Conservation (phyloP, 139 green algal species). For the Spirogloea muscicola region DNA sequence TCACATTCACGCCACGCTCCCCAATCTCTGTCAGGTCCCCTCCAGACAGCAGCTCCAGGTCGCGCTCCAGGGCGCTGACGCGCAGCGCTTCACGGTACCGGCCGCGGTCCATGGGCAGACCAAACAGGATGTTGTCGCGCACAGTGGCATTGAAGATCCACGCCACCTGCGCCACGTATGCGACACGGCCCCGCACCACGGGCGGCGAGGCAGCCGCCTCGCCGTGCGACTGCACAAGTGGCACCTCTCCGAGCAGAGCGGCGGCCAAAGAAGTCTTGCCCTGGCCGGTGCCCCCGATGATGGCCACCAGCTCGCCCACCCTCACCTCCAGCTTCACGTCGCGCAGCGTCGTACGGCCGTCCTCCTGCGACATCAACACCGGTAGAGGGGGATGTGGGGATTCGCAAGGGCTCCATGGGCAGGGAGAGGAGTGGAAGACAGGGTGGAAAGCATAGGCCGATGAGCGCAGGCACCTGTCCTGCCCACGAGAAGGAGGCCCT, state of each 20-base stretch:
- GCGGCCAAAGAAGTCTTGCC: constrained; percentile 41
- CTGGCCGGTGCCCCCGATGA: constrained; percentile 66
- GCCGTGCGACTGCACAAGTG: constrained; percentile 1
- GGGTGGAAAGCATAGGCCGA: neutral
- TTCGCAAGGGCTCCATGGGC: neutral
- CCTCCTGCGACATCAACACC: constrained; percentile 2
- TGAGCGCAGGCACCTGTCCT: no score
- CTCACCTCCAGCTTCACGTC: constrained; percentile 61
- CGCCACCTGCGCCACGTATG: constrained; percentile 44
- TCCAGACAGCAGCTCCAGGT: constrained; percentile 62
- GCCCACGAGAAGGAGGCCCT: constrained; percentile 35
- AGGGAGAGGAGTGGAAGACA: neutral
- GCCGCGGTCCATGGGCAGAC: constrained; percentile 35
- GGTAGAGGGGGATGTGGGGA: neutral
- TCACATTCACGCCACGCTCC: constrained; percentile 64
- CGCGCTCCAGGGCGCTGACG: constrained; percentile 42
- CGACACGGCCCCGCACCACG: constrained; percentile 17
- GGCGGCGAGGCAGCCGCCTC: no score
- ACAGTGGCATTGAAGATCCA: constrained; percentile 61
- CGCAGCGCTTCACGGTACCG: constrained; percentile 35
- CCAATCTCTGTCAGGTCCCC: constrained; percentile 72
- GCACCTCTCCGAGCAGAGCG: constrained; percentile 47
- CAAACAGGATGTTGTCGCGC: constrained; percentile 58
- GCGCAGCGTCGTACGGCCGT: constrained; percentile 36
- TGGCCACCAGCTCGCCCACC: constrained; percentile 61